Conservation (phyloP, 192 early-diverging fungal genomes). For the Coemansia nantahalensis region DNA sequence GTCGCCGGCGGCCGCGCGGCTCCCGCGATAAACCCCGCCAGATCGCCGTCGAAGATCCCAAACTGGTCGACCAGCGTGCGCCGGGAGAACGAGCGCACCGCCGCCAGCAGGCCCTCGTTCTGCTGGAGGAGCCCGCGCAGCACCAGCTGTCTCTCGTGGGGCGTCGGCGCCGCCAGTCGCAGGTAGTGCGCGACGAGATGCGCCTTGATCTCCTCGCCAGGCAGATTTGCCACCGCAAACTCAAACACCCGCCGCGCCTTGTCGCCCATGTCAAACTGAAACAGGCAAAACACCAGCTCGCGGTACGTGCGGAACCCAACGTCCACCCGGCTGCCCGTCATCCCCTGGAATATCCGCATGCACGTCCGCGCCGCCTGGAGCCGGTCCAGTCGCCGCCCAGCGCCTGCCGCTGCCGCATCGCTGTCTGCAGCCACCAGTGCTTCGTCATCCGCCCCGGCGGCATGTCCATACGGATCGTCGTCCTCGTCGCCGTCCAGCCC, state of each 20-base stretch:
- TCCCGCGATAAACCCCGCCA: constrained; percentile 19
- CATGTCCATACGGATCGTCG: too few relatives aligned
- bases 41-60: constrained; percentile 40
- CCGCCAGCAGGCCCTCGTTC: constrained; percentile 5
- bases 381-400: constrained; percentile 8
- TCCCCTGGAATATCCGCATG: constrained; percentile 36
- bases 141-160: constrained; percentile 21
- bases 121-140: constrained; percentile 12
- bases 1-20: constrained; percentile 6
- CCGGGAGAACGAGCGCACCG: constrained; percentile 12
- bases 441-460: not conserved
- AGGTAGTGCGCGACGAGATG: constrained; percentile 29
- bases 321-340: constrained; percentile 16
- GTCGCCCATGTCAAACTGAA: constrained; percentile 26
- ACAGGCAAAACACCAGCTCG: constrained; percentile 43
- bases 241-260: constrained; percentile 41
- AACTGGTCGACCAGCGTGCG: constrained; percentile 30
- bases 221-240: constrained; percentile 39
- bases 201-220: constrained; percentile 9
- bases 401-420: not conserved
- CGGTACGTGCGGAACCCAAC: constrained; percentile 34
- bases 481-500: not conserved
- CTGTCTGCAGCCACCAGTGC: not conserved
- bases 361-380: constrained; percentile 34
- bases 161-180: constrained; percentile 20